phyloP scores from a whole-genome alignment of 805 yeast genomes.

The Cyberlindnera samutprakarnensis region DNA sequence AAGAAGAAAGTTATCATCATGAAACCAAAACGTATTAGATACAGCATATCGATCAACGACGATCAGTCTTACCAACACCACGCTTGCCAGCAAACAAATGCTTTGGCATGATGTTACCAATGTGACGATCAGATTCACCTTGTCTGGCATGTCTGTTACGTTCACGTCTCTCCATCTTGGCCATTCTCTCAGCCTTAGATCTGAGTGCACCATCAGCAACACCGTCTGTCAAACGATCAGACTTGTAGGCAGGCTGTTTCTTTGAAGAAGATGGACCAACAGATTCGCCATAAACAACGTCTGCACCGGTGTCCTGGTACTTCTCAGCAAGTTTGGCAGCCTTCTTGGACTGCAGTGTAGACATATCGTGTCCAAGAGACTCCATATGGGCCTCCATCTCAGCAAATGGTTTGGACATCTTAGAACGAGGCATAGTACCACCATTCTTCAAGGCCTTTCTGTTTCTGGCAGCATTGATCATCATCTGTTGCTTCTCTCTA shows the following conservation, averaged over 20 bases:
- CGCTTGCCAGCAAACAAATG: slow-evolving; percentile 96
- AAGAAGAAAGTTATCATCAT: neutral
- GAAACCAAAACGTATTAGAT: too few relatives aligned
- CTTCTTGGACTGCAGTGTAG: slow-evolving; percentile 50
- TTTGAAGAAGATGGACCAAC: slow-evolving; percentile 20
- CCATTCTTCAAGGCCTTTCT: slow-evolving; percentile 83
- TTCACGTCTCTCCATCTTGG: slow-evolving; percentile 85
- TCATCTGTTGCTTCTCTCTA: slow-evolving; percentile 88
- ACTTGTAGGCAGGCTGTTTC: slow-evolving; percentile 39
- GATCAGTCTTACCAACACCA: slow-evolving; percentile 87
- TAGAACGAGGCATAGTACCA: slow-evolving; percentile 87
- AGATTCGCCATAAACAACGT: slow-evolving; percentile 30
- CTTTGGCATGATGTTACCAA: slow-evolving; percentile 79
- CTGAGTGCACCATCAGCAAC: slow-evolving; percentile 73
- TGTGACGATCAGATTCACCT: slow-evolving; percentile 95
- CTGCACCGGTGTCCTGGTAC: slow-evolving; percentile 61
- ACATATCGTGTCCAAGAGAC: slow-evolving; percentile 81
- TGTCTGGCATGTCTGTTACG: slow-evolving; percentile 87
- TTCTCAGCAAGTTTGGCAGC: slow-evolving; percentile 30
- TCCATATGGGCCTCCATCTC: slow-evolving; percentile 89
- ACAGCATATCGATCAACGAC: slow-evolving; percentile 69
- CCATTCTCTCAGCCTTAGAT: slow-evolving; percentile 79
- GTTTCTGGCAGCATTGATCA: slow-evolving; percentile 82
- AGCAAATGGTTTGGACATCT: slow-evolving; percentile 61
- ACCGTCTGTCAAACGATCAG: slow-evolving; percentile 84